phyloP scores from a whole-genome alignment of 2,329 filamentous ascomycete genomes.

The Malbranchea zuffiana region DNA sequence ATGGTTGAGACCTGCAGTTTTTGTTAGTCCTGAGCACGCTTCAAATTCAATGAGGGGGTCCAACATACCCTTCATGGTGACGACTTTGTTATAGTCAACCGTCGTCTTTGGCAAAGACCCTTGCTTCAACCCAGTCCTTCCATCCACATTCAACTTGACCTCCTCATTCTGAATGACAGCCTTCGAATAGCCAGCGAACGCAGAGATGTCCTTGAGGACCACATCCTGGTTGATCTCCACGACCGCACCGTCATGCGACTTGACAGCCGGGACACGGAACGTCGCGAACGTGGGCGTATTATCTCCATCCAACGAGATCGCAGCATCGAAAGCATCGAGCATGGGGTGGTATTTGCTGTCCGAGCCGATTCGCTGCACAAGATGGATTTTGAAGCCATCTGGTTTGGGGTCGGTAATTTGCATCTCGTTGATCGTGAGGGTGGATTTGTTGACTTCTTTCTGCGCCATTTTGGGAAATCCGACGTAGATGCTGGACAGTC shows the following conservation, averaged over 20 bases:
- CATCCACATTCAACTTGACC: slow-evolving; percentile 41
- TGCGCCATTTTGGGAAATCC: slow-evolving; percentile 50
- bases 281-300: slow-evolving; percentile 33
- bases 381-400: slow-evolving; percentile 39
- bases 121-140: slow-evolving; percentile 42
- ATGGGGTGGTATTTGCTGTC: slow-evolving; percentile 43
- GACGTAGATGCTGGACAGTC: slow-evolving; percentile 46
- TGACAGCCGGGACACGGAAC: slow-evolving; percentile 36
- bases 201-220: slow-evolving; percentile 32
- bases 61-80: slow-evolving; percentile 45
- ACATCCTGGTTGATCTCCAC: slow-evolving; percentile 37
- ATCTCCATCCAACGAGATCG: slow-evolving; percentile 38
- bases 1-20: slow-evolving; percentile 44
- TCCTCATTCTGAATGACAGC: slow-evolving; percentile 40
- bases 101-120: slow-evolving; percentile 40
- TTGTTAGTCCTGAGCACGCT: not conserved
- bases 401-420: slow-evolving; percentile 41
- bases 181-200: slow-evolving; percentile 42
- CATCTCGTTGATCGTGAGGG: slow-evolving; percentile 41
- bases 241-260: slow-evolving; percentile 34
- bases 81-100: slow-evolving; percentile 46
- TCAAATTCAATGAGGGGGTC: not conserved
- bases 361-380: slow-evolving; percentile 39
- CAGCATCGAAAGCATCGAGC: slow-evolving; percentile 44
- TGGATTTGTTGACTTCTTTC: slow-evolving; percentile 41